These are phyloP conservation scores for Collybiopsis confluens DNA, from an alignment of 768 basidiomycete species.

Conservation along the genomic window DNA sequence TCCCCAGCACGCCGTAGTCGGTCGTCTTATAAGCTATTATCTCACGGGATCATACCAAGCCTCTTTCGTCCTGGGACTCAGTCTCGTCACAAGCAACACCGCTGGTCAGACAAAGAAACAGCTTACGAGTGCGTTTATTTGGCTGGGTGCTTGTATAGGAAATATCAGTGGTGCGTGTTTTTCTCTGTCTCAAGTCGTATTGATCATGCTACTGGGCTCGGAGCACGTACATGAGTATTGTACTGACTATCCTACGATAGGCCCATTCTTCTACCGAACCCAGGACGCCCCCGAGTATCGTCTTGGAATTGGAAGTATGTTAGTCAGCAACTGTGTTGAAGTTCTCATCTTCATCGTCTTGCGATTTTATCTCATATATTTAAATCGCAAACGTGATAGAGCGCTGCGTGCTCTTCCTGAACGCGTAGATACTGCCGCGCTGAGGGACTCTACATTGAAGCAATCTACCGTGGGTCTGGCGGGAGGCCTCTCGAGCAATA, in stretches of 20 bases:
- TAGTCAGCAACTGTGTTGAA: slow-evolving; percentile 11
- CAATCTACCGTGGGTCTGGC: no score
- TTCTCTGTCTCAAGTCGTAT: background rate
- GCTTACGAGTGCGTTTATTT: slow-evolving; percentile 8
- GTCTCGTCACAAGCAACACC: slow-evolving; percentile 28
- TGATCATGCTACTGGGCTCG: background rate
- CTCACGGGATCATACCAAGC: slow-evolving; percentile 15
- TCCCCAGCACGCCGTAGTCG: slow-evolving; percentile 7
- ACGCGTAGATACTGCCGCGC: no score
- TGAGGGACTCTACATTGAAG: no score
- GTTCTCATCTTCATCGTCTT: slow-evolving; percentile 7
- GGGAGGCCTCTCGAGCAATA: no score
- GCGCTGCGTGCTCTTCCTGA: background rate
- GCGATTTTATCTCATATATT: background rate
- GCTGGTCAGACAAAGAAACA: slow-evolving; percentile 26
- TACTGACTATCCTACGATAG: no score
- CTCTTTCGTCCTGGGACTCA: slow-evolving; percentile 17
- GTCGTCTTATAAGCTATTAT: slow-evolving; percentile 12
- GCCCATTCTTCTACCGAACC: slow-evolving; percentile 12
- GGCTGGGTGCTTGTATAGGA: slow-evolving; percentile 10
- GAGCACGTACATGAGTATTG: no score
- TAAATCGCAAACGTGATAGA: slow-evolving; percentile 3
- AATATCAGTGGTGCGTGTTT: slow-evolving; percentile 15
- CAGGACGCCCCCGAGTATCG: slow-evolving; percentile 17
- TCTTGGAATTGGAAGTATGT: slow-evolving; percentile 10